Base-by-base conservation (phyloP, 1,284 basidiomycete species). In the Bjerkandera adusta region DNA sequence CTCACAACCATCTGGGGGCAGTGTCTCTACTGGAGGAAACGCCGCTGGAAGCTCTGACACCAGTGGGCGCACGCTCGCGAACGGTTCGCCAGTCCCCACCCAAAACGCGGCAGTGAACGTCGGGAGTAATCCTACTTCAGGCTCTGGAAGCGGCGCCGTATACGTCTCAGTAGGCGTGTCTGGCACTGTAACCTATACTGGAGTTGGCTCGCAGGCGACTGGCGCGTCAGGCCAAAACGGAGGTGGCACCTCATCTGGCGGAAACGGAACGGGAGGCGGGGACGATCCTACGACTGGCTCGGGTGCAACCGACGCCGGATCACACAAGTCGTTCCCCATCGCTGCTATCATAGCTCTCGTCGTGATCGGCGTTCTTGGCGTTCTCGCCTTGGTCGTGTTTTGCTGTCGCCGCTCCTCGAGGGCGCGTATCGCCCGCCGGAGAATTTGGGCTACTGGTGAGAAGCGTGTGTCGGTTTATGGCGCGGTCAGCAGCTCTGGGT, bases 381-480 rank as follows among this genome's bases (percentile, higher is more conserved):
- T 42, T 8, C 27, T 50, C 13, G 15, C 39, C 2, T 26, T 53
- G 13, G 20, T 54, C 25, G n/a, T 54, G 13, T 48, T 37, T 37
- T 18, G 39, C 10, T 47, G 29, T 18, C 34, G 54, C 5, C 48
- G 44, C 24, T 37, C 58, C 10, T 54, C 52, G 1, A 45, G 57
- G 16, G 45, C 51, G 2, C 58, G 62, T 13, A 37, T 56, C 27
- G 46, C 52, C 6, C 52, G 57, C n/a, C 59, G 60, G 24, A 55
- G 42, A 41, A 42, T 51, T 13, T 64, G 62, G 62, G 54, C 54
- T 51, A 35, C 27, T 39, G 51, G 30, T 48, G 51, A n/a, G 52
- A 52, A 30, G 26, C 40, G 15, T 20, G 33, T 22, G 3, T n/a
- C 41, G 18, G 34, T 38, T 1, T 55, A 54, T 39, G 49, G 47